Base-by-base conservation (phyloP, 176 grass and related monocot genomes). In the Carex cristatella region DNA sequence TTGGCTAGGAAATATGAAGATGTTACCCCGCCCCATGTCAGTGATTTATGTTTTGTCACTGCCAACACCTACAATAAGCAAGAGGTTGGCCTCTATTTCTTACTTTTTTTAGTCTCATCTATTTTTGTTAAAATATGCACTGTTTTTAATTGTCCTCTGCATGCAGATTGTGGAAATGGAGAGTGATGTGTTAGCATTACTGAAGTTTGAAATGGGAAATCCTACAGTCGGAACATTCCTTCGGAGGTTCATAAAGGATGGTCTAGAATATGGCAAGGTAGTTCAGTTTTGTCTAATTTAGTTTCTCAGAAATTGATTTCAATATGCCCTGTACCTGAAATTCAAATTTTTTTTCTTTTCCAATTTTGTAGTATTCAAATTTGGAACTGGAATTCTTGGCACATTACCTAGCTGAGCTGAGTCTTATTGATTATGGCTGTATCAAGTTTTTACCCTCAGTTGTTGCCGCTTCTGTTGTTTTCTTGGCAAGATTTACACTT, bases 1-100 rank as follows among this genome's bases (percentile, higher is more conserved):
- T 74, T 54, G 2, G n/a, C n/a, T 76, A 97, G 94, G 79, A 97
- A 92, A 86, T 97, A 94, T 18, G 94, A 97, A 85, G 94, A 97
- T 79, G 94, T 97, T 15, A 92, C 40, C 7, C 90, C 90, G 0
- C 92, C 92, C 0, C 84, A 92, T 27, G 88, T 88, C 0, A 90
- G 94, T 79, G 94, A 97, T 65, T 97, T 97, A 60, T 97, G 94
- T 75, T 97, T 89, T 62, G 92, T 97, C 71, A 97, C 94, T 2
- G 92, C 94, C 65, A 94, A 97, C 59, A 97, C 94, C 18, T 97
- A 94, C 83, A 94, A 88, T 38, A 94, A 79, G 70, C 89, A 90
- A 84, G 94, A 97, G 89, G 88, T 89, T 42, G 18, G 8, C 37
- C 54, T 57, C 2, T 53, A 14, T 74, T 19, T 35, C 2, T 13